phyloP scores from a whole-genome alignment of 495 filamentous ascomycete species.

The Choiromyces venosus region DNA sequence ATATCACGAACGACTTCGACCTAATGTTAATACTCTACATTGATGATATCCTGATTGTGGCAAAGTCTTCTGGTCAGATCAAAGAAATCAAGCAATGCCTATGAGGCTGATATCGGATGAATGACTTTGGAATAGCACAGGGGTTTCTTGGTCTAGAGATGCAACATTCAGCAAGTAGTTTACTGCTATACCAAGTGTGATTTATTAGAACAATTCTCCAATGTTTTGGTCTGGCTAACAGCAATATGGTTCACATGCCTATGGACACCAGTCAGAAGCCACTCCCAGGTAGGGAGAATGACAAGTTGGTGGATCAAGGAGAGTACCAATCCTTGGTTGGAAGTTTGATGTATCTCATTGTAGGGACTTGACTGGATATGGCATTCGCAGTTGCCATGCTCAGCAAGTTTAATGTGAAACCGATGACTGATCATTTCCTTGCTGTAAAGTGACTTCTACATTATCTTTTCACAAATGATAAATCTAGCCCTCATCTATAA shows the following conservation, averaged over 20 bases:
- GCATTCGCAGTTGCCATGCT: conserved; percentile 24
- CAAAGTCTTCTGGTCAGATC: too few relatives aligned
- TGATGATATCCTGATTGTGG: conserved; percentile 23
- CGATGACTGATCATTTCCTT: background rate
- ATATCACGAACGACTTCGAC: too few relatives aligned
- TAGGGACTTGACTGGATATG: conserved; percentile 35
- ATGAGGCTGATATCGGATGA: conserved; percentile 7
- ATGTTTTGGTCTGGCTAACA: background rate
- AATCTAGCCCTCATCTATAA: background rate
- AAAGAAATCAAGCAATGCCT: conserved; percentile 3
- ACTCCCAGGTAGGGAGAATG: background rate
- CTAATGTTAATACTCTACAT: conserved; percentile 13
- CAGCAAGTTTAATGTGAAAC: background rate
- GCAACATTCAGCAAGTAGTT: too few relatives aligned
- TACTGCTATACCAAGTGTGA: background rate
- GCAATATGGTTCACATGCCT: background rate
- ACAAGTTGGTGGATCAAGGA: too few relatives aligned
- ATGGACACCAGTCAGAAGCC: too few relatives aligned
- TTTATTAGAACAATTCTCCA: background rate
- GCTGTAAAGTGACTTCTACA: conserved; percentile 25
- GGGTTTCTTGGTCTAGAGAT: conserved; percentile 14
- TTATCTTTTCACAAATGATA: conserved; percentile 17
- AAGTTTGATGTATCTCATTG: conserved; percentile 38
- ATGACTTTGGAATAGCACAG: conserved; percentile 8
- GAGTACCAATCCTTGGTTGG: too few relatives aligned